Conservation (phyloP, 2,329 filamentous ascomycete species). For the Hypoxylon rubiginosum region DNA sequence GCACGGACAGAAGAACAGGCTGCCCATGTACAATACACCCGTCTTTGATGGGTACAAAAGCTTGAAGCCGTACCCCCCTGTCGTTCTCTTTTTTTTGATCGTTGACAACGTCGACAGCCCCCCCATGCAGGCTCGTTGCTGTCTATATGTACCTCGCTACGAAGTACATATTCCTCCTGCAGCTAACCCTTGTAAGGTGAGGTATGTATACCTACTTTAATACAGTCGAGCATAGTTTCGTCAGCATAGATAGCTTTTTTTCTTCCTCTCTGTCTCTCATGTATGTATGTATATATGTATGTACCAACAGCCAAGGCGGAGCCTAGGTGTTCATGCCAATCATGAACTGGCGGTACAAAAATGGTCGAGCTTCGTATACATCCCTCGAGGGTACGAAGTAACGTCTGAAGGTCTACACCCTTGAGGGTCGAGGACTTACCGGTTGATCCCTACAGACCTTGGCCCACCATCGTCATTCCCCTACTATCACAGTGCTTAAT, state of each 20-base stretch:
- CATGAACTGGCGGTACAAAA: slow-evolving; percentile 41
- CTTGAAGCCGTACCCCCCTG: slow-evolving; percentile 46
- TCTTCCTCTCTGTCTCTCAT: slow-evolving; percentile 18
- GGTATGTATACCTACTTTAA: slow-evolving; percentile 45
- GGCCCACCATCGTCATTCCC: slow-evolving; percentile 47
- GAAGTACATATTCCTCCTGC: slow-evolving; percentile 45
- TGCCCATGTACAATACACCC: slow-evolving; percentile 34
- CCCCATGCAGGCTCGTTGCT: slow-evolving; percentile 47
- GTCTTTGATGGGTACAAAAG: slow-evolving; percentile 42
- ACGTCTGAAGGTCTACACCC: slow-evolving; percentile 34
- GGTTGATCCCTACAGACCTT: slow-evolving; percentile 45
- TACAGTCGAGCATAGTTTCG: slow-evolving; percentile 45
- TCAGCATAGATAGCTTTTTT: slow-evolving; percentile 46
- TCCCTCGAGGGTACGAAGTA: slow-evolving; percentile 36
- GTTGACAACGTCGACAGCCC: slow-evolving; percentile 42
- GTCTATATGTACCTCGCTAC: slow-evolving; percentile 39
- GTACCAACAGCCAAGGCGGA: slow-evolving; percentile 48
- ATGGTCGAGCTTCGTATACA: slow-evolving; percentile 42
- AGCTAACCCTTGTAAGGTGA: slow-evolving; percentile 44
- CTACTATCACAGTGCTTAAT: slow-evolving; percentile 46
- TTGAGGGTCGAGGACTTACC: slow-evolving; percentile 42
- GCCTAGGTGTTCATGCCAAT: slow-evolving; percentile 40
- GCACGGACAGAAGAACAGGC: slow-evolving; percentile 41
- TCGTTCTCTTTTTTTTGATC: slow-evolving; percentile 41
- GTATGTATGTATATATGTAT: slow-evolving; percentile 32